Evolutionary conservation across 352 stramenopile genomes (phyloP), one percentile per base, ranked within the genome.

Genomic region (Phytophthora lateralis): DNA sequence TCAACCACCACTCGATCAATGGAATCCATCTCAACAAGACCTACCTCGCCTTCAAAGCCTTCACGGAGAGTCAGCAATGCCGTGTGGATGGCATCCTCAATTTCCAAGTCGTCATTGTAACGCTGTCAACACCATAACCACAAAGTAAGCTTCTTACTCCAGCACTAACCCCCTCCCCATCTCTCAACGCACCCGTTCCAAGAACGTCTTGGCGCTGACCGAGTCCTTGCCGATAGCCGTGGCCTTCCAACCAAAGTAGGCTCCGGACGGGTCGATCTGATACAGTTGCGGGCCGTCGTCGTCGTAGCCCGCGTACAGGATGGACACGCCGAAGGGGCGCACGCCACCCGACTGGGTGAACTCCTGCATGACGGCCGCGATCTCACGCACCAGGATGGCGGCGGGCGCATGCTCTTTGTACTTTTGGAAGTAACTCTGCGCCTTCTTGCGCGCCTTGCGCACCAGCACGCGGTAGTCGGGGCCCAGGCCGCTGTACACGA

Each of bases 231-330:
- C 98, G 75, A 99, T 99, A 10, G 98, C 98, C 27, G 97, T 99
- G n/a, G 98, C 98, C 77, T 99, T 99, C 98, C 98, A 99, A 41
- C 93, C 96, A 82, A 99, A 99, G 78, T 99, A 99, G 5, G 97
- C 88, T 29, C 98, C 98, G 8, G 90, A 98, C 7, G 97, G 97
- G 75, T 99, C 98, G 26, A 99, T 98, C 76, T 98, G 95, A 82
- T 98, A 99, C 26, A 99, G 79, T 71, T 98, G 85, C 39, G 98
- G 97, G 17, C 94, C 95, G 55, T 99, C 96, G 57, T 98, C 95
- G 63, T 99, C 97, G 63, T 98, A 98, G 54, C 97, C 98, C 5
- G 97, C 97, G 43, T 99, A 98, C 32, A 99, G 80, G 11, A 99
- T 88, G 27, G 91, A 98, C n/a, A 99, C 94, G 53, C 98, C 98